Percentiles rank a stretch among this genome's conserved stretches.
Conservation (phyloP, 2,329 filamentous ascomycete genomes). For the Dendryphion nanum region DNA sequence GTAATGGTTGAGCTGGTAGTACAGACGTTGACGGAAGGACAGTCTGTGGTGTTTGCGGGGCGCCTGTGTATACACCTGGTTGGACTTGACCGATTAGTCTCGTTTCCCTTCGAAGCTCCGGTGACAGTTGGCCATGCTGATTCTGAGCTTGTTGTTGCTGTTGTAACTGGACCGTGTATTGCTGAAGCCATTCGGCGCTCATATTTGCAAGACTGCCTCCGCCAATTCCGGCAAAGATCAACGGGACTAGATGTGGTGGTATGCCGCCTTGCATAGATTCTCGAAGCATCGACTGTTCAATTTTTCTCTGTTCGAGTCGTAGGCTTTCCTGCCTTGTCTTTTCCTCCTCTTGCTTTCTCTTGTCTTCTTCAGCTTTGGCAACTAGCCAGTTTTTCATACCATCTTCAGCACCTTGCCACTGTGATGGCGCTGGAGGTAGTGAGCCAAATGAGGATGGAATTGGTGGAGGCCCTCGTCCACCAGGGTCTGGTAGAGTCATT, state of each 20-base stretch:
- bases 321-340: slow-evolving; percentile 52
- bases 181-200: slow-evolving; percentile 52
- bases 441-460: slow-evolving; percentile 39
- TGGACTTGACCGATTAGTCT: slow-evolving; percentile 42
- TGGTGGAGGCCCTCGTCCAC: slow-evolving; percentile 37
- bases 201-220: slow-evolving; percentile 48
- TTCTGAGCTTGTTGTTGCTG: slow-evolving; percentile 43
- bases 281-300: slow-evolving; percentile 53
- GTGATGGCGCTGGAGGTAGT: slow-evolving; percentile 45
- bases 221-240: slow-evolving; percentile 55
- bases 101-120: slow-evolving; percentile 43
- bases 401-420: slow-evolving; percentile 53
- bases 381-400: slow-evolving; percentile 52
- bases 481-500: slow-evolving; percentile 52
- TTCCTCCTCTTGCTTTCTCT: slow-evolving; percentile 54
- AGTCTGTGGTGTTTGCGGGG: slow-evolving; percentile 30
- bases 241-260: slow-evolving; percentile 52
- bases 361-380: slow-evolving; percentile 54
- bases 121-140: slow-evolving; percentile 26
- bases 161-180: slow-evolving; percentile 49
- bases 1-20: slow-evolving; percentile 38
- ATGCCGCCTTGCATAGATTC: slow-evolving; percentile 53
- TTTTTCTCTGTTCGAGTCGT: slow-evolving; percentile 51
- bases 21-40: slow-evolving; percentile 33
- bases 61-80: slow-evolving; percentile 28